These are phyloP conservation scores for Wilcoxina mikolae DNA, from an alignment of 495 filamentous ascomycete species.

Conservation along the genomic window DNA sequence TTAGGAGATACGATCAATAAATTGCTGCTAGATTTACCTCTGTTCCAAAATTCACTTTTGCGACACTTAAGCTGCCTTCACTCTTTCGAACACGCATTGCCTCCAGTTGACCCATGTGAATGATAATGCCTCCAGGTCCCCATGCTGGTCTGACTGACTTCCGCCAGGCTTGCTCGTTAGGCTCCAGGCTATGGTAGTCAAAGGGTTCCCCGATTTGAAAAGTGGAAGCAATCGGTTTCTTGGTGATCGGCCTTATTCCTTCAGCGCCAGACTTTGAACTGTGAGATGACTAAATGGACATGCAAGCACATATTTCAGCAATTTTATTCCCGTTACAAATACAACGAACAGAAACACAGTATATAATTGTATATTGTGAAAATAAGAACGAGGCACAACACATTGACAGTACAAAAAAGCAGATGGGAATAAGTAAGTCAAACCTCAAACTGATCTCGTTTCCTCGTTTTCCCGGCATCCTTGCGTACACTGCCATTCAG, in stretches of 20 bases:
- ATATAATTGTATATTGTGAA: slow-evolving; percentile 15
- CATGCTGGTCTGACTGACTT: slow-evolving; percentile 42
- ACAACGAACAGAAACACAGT: slow-evolving; percentile 26
- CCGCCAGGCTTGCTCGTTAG: neutral
- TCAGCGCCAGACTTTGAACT: neutral
- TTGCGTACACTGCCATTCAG: slow-evolving; percentile 30
- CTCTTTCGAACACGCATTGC: slow-evolving; percentile 17
- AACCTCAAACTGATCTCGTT: slow-evolving; percentile 57
- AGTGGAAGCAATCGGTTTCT: neutral
- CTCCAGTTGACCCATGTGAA: slow-evolving; percentile 38
- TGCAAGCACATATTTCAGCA: slow-evolving; percentile 5
- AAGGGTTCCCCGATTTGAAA: neutral
- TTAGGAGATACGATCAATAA: slow-evolving; percentile 14
- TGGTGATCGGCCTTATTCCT: neutral
- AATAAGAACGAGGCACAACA: slow-evolving; percentile 25
- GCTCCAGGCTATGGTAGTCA: neutral
- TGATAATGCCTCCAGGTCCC: slow-evolving; percentile 56
- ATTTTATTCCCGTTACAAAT: slow-evolving; percentile 15
- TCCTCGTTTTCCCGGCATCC: slow-evolving; percentile 38
- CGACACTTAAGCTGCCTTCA: slow-evolving; percentile 15
- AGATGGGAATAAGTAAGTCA: slow-evolving; percentile 35
- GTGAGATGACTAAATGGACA: slow-evolving; percentile 1
- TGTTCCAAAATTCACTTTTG: slow-evolving; percentile 18
- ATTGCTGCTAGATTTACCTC: slow-evolving; percentile 11
- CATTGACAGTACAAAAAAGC: slow-evolving; percentile 19